phyloP scores from a whole-genome alignment of 768 basidiomycete species.

The Boletus speciosus region DNA sequence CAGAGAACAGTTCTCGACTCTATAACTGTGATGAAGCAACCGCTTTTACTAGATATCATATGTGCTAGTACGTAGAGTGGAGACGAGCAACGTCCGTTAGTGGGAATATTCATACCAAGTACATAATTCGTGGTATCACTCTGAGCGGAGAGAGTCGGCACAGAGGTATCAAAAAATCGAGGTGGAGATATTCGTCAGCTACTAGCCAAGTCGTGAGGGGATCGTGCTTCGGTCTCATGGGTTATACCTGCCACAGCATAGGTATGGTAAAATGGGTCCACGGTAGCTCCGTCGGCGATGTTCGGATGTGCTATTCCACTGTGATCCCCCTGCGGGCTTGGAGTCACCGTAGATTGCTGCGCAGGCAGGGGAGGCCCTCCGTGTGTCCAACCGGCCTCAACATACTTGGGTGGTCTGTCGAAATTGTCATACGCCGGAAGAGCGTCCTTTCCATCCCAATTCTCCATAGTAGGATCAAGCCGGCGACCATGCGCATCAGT shows the following conservation, averaged over 20 bases:
- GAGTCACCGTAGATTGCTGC: neutral
- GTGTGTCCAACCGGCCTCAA: conserved; percentile 19
- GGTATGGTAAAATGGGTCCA: neutral
- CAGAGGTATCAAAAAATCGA: neutral
- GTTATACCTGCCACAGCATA: neutral
- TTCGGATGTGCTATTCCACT: neutral
- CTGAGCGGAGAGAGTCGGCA: neutral
- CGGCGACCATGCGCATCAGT: conserved; percentile 42
- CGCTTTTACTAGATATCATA: neutral
- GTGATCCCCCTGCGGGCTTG: neutral
- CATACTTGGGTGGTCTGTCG: conserved; percentile 48
- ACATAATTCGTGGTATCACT: neutral
- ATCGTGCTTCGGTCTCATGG: neutral
- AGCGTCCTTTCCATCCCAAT: conserved; percentile 40
- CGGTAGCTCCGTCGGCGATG: no score
- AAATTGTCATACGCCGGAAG: conserved; percentile 46
- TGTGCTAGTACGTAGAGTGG: neutral
- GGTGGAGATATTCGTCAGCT: conserved; percentile 2
- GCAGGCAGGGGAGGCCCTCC: neutral
- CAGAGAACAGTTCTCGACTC: neutral
- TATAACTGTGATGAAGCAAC: neutral
- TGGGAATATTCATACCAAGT: neutral
- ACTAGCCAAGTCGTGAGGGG: neutral
- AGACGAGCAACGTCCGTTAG: neutral
- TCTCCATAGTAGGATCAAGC: conserved; percentile 29